phyloP scores from a whole-genome alignment of 192 early-diverging fungal species.

The Backusella sp. region DNA sequence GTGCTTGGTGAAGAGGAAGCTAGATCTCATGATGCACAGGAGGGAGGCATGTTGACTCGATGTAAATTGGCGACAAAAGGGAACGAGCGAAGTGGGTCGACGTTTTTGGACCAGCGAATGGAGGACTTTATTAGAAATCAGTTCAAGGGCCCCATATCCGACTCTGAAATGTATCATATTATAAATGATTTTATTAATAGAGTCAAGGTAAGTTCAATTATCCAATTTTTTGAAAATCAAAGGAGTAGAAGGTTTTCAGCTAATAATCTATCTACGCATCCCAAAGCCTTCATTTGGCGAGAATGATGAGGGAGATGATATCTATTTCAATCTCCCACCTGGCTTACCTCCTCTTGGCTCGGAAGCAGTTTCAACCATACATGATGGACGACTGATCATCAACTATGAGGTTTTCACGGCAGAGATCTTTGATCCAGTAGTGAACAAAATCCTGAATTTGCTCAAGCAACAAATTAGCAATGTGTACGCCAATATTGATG shows the following conservation, averaged over 20 bases:
- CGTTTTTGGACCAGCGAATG: slow-evolving; percentile 42
- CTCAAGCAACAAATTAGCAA: slow-evolving; percentile 42
- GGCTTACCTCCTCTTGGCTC: not conserved
- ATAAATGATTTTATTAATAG: slow-evolving; percentile 38
- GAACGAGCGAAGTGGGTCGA: slow-evolving; percentile 40
- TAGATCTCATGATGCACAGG: not conserved
- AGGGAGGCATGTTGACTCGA: slow-evolving; percentile 23
- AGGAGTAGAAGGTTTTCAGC: not conserved
- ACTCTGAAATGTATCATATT: slow-evolving; percentile 15
- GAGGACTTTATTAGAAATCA: slow-evolving; percentile 34
- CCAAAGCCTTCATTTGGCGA: slow-evolving; percentile 31
- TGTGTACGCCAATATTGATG: slow-evolving; percentile 31
- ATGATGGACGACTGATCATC: slow-evolving; percentile 34
- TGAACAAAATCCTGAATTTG: slow-evolving; percentile 36
- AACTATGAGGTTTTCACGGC: slow-evolving; percentile 27
- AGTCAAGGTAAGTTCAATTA: slow-evolving; percentile 24
- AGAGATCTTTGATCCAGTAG: slow-evolving; percentile 48
- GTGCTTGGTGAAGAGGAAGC: not conserved
- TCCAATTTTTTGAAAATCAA: no score
- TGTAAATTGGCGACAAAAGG: slow-evolving; percentile 40
- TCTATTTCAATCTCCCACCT: not conserved
- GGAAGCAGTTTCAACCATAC: slow-evolving; percentile 24
- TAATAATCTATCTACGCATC: not conserved
- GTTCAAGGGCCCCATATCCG: slow-evolving; percentile 24
- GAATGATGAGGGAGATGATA: slow-evolving; percentile 26